Evolutionary conservation across 495 filamentous ascomycete genomes (phyloP).

Genomic region (Penicillium tannophilum): DNA sequence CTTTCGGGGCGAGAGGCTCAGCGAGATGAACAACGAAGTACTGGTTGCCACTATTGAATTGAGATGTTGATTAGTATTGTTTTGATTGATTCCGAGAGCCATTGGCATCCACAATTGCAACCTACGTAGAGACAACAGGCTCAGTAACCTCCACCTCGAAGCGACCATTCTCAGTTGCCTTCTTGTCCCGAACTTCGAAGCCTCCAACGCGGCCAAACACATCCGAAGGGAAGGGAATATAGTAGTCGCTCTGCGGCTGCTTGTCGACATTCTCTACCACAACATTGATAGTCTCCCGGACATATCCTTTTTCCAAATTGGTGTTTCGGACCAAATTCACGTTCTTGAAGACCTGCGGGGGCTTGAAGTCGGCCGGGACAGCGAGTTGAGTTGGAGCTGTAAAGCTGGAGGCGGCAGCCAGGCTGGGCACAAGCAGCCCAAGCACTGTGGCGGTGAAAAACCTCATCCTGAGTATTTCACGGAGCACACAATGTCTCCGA

Average conservation of each 20-base stretch:
- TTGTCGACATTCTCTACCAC: conserved; percentile 85
- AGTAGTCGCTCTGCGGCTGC: conserved; percentile 83
- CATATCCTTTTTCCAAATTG: conserved; percentile 90
- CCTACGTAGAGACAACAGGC: conserved; percentile 33
- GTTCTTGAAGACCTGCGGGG: conserved; percentile 88
- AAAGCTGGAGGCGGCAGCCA: conserved; percentile 36
- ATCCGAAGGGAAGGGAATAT: conserved; percentile 75
- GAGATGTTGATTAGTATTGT: conserved; percentile 10
- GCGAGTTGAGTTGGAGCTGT: conserved; percentile 42
- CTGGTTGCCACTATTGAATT: conserved; percentile 62
- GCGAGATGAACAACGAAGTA: conserved; percentile 84
- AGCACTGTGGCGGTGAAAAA: conserved; percentile 45
- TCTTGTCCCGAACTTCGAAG: conserved; percentile 89
- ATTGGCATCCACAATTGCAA: conserved; percentile 25
- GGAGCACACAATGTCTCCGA: conserved; percentile 31
- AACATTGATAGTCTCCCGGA: conserved; percentile 87
- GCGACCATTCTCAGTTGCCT: conserved; percentile 63
- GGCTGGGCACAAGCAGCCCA: conserved; percentile 41
- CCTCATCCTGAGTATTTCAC: conserved; percentile 44
- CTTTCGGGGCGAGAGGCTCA: conserved; percentile 68
- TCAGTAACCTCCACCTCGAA: conserved; percentile 67
- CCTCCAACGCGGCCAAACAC: conserved; percentile 76
- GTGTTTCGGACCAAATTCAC: conserved; percentile 85
- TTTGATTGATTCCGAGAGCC: conserved; percentile 13
- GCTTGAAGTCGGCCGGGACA: conserved; percentile 75